A percentile compares a stretch with the other conserved stretches of the same genome.
Evolutionary conservation across 306 rosid genomes (phyloP).

Genomic region (Lagenaria siceraria): DNA sequence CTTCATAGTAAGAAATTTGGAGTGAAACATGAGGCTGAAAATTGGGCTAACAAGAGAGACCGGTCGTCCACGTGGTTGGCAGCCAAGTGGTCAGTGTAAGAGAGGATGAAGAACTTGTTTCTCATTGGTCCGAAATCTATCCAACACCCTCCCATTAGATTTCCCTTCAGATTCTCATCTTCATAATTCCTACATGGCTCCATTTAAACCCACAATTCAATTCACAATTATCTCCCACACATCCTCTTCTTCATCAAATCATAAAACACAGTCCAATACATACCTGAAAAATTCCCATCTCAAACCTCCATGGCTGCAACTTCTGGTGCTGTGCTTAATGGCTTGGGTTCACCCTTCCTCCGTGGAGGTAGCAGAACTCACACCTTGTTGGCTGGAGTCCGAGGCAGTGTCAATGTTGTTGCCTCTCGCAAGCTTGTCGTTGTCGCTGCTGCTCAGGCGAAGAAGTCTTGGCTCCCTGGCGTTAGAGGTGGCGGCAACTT

Average conservation of each 20-base stretch:
- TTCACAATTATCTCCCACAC: constrained; percentile 23
- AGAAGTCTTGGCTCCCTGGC: constrained; percentile 73
- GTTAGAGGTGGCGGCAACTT: constrained; percentile 65
- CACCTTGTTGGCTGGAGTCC: constrained; percentile 33
- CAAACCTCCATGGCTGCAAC: constrained; percentile 72
- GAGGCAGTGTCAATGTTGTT: constrained; percentile 29
- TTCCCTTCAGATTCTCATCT: constrained; percentile 53
- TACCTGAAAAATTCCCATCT: neutral
- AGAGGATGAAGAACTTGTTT: constrained; percentile 35
- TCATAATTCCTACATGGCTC: constrained; percentile 38
- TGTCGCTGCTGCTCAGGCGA: constrained; percentile 40
- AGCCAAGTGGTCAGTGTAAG: neutral
- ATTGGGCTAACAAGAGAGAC: neutral
- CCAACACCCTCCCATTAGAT: constrained; percentile 36
- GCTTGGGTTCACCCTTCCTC: constrained; percentile 69
- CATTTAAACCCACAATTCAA: constrained; percentile 20
- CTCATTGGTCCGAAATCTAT: constrained; percentile 90
- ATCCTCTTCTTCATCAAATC: neutral
- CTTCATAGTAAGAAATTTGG: neutral
- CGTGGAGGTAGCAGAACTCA: constrained; percentile 64
- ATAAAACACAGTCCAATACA: neutral
- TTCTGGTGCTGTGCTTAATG: constrained; percentile 70
- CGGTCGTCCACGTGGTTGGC: constrained; percentile 5
- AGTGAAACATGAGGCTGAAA: constrained; percentile 6
- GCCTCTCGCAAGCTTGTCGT: constrained; percentile 38